These are phyloP conservation scores for Trypanosoma cruzi DNA, from an alignment of 208 protist genomes.

Conservation along the genomic window DNA sequence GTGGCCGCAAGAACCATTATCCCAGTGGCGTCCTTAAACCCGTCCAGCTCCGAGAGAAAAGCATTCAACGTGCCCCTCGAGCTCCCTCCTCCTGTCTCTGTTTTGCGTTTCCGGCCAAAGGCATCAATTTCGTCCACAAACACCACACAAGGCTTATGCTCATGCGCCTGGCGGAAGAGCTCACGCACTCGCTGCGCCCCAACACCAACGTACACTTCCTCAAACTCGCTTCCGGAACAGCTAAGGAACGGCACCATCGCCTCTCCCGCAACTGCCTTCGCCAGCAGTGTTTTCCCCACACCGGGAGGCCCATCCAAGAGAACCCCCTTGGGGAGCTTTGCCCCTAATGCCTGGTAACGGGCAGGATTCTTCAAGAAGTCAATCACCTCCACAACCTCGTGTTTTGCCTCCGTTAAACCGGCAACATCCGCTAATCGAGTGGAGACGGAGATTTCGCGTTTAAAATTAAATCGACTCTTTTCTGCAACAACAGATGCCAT, in stretches of 20 bases:
- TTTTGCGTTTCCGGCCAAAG: conserved; percentile 85
- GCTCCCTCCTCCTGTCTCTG: conserved; percentile 55
- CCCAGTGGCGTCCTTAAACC: conserved; percentile 91
- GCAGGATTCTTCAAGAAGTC: conserved; percentile 94
- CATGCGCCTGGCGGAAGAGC: conserved; percentile 93
- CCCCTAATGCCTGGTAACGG: conserved; percentile 94
- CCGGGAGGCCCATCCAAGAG: conserved; percentile 96
- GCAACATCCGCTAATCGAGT: conserved; percentile 83
- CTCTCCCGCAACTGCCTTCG: conserved; percentile 88
- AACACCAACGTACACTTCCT: conserved; percentile 98
- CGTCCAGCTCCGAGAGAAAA: conserved; percentile 98
- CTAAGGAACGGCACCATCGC: conserved; percentile 96
- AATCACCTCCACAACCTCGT: conserved; percentile 93
- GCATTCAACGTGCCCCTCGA: conserved; percentile 96
- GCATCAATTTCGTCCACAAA: conserved; percentile 99
- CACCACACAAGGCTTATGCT: conserved; percentile 96
- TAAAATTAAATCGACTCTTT: conserved; percentile 73
- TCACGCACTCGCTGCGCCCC: conserved; percentile 94
- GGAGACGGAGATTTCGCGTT: conserved; percentile 58
- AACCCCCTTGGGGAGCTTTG: conserved; percentile 96
- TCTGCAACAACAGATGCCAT: conserved; percentile 39
- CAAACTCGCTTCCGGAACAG: conserved; percentile 94
- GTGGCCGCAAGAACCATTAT: conserved; percentile 98
- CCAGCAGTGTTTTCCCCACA: conserved; percentile 95
- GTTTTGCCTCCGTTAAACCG: conserved; percentile 84